Percentiles rank a stretch among this genome's conserved stretches.
Conservation (phyloP, 148 eudicot species). For the Camellia sinensis region DNA sequence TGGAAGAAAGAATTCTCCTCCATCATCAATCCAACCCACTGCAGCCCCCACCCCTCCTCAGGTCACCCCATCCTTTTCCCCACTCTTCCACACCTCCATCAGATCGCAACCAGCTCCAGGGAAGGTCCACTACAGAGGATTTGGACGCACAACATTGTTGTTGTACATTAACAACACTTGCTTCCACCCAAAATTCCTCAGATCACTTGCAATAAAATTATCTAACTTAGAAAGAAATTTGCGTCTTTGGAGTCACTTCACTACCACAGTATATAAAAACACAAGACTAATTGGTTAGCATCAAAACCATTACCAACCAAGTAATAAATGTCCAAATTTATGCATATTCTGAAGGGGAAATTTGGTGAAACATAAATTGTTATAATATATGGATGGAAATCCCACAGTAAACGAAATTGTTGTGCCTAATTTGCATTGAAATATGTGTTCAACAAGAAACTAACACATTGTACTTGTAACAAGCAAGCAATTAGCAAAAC, state of each 20-base stretch:
- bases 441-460: not conserved
- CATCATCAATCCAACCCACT: not conserved
- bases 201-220: not conserved
- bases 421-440: not conserved
- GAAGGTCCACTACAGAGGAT: too few species aligned
- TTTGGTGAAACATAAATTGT: not conserved
- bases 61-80: not conserved
- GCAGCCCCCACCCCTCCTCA: not conserved
- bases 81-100: too few species aligned
- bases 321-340: not conserved
- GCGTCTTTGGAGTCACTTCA: not conserved
- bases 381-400: not conserved
- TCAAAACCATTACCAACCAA: not conserved
- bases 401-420: not conserved
- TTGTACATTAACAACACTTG: too few species aligned
- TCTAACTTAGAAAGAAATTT: not conserved
- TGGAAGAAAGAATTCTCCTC: too few species aligned
- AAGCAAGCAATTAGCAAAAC: slow-evolving; percentile 2
- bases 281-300: not conserved
- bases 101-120: too few species aligned
- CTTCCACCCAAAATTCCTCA: not conserved
- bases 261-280: not conserved
- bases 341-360: not conserved
- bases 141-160: too few species aligned
- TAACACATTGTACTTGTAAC: not conserved